Evolutionary conservation across 179 eudicot species (phyloP).

Genomic region (Gypsophila paniculata): DNA sequence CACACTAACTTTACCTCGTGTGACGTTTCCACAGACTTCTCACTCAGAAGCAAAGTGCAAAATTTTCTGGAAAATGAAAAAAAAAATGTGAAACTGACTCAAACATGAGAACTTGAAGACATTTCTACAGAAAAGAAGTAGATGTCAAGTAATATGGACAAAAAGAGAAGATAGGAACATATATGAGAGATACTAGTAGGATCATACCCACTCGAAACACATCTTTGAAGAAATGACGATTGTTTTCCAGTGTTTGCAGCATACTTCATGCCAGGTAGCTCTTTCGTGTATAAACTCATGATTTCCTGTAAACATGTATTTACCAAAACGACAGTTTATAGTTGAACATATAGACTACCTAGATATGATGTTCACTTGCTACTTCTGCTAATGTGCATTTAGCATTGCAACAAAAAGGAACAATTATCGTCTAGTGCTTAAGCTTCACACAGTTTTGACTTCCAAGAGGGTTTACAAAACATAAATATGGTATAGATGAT

Average conservation of each 20-base stretch:
- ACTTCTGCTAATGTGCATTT: not conserved
- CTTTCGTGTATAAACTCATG: slow-evolving; percentile 50
- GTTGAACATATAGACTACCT: not conserved
- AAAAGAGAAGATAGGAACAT: not conserved
- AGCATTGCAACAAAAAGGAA: not conserved
- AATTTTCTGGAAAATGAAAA: slow-evolving; percentile 50
- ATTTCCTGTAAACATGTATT: slow-evolving; percentile 46
- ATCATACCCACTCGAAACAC: slow-evolving; percentile 71
- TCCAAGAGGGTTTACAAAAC: not conserved
- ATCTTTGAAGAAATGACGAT: slow-evolving; percentile 78
- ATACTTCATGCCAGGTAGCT: slow-evolving; percentile 82
- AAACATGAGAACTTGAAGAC: not conserved
- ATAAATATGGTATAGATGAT: not conserved
- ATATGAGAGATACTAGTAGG: not conserved
- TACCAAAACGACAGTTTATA: not conserved
- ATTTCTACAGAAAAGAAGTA: not conserved
- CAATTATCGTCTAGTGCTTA: not conserved
- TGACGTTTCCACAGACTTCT: slow-evolving; percentile 35
- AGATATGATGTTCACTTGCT: not conserved
- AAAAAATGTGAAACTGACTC: slow-evolving; percentile 10
- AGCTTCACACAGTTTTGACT: slow-evolving; percentile 3
- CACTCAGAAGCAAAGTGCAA: slow-evolving; percentile 61
- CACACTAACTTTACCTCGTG: slow-evolving; percentile 47
- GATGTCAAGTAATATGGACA: not conserved
- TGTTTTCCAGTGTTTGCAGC: slow-evolving; percentile 92